These are phyloP conservation scores for Trichoderma semiorbis DNA, from an alignment of 2,329 filamentous ascomycete species.

Conservation along the genomic window DNA sequence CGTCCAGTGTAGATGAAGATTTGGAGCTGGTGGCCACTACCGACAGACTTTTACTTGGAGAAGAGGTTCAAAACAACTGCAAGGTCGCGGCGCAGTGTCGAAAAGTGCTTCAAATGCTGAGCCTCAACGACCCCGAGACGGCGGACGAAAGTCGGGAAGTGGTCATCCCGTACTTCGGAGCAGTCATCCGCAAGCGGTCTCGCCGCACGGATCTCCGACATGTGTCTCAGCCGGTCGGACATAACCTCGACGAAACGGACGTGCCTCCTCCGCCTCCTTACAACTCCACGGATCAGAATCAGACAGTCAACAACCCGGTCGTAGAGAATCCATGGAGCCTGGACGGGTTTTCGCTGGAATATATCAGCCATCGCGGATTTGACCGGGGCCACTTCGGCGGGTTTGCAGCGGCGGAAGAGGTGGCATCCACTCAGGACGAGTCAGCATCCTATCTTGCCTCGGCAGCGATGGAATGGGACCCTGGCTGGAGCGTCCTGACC, in stretches of 20 bases:
- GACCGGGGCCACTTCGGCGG: slow-evolving; percentile 2
- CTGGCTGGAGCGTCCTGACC: slow-evolving; percentile 9
- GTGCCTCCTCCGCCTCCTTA: background rate
- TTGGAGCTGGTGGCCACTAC: slow-evolving; percentile 4
- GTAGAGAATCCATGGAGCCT: slow-evolving; percentile 8
- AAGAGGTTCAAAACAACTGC: slow-evolving; percentile 12
- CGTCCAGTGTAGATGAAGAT: slow-evolving; percentile 8
- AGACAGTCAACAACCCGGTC: background rate
- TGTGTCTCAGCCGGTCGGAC: background rate
- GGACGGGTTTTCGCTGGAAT: background rate
- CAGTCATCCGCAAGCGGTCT: slow-evolving; percentile 19
- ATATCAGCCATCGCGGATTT: slow-evolving; percentile 8
- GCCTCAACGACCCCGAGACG: background rate
- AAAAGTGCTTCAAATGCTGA: slow-evolving; percentile 14
- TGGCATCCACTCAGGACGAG: background rate
- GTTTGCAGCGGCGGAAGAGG: background rate
- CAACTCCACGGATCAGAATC: background rate
- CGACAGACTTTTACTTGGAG: slow-evolving; percentile 8
- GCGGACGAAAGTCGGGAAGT: slow-evolving; percentile 9
- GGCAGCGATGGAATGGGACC: slow-evolving; percentile 13
- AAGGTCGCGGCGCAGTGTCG: slow-evolving; percentile 22
- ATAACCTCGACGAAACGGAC: background rate
- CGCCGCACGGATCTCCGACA: background rate
- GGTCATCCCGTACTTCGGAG: slow-evolving; percentile 17
- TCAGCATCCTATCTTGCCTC: background rate